Percentiles rank a stretch among this genome's conserved stretches.
Conservation (phyloP, 2,329 filamentous ascomycete genomes). For the Aspergillus neotritici region DNA sequence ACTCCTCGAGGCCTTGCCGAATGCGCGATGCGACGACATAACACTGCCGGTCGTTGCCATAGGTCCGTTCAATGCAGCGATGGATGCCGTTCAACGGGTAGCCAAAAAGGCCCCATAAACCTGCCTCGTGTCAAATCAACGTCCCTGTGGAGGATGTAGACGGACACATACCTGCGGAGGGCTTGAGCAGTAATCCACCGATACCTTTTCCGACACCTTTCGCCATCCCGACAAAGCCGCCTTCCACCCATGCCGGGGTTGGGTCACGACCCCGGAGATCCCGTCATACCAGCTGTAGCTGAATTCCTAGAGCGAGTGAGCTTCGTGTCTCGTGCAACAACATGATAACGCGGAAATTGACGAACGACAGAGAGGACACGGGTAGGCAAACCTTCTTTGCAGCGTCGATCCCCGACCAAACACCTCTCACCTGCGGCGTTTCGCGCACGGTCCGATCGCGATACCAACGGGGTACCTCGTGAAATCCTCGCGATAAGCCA, state of each 20-base stretch:
- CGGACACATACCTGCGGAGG: constrained; percentile 6
- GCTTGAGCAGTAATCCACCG: constrained; percentile 9
- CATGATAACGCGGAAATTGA: too few species aligned
- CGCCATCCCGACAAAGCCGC: constrained; percentile 3
- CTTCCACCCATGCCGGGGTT: constrained; percentile 6
- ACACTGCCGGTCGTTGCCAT: constrained; percentile 4
- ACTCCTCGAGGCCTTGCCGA: constrained; percentile 7
- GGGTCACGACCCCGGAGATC: constrained; percentile 7
- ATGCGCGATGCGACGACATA: constrained; percentile 10
- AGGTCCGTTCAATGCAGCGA: constrained; percentile 7
- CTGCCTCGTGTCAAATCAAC: background rate
- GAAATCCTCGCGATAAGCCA: constrained; percentile 74
- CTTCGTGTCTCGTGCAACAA: too few species aligned
- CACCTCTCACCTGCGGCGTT: constrained; percentile 67
- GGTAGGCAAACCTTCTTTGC: constrained; percentile 55
- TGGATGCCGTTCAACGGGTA: constrained; percentile 10
- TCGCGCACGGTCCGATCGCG: constrained; percentile 76
- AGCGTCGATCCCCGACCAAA: constrained; percentile 67
- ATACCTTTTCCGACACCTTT: constrained; percentile 9
- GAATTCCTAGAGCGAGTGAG: constrained; percentile 6
- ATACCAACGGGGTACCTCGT: constrained; percentile 77
- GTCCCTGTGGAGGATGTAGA: background rate
- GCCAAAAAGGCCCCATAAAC: constrained; percentile 11
- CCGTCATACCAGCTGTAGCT: constrained; percentile 8
- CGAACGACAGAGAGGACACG: too few species aligned